A percentile compares a stretch with the other conserved stretches of the same genome.
phyloP scores from a whole-genome alignment of 495 filamentous ascomycete genomes.

The Pseudoneurospora amorphoporcata region DNA sequence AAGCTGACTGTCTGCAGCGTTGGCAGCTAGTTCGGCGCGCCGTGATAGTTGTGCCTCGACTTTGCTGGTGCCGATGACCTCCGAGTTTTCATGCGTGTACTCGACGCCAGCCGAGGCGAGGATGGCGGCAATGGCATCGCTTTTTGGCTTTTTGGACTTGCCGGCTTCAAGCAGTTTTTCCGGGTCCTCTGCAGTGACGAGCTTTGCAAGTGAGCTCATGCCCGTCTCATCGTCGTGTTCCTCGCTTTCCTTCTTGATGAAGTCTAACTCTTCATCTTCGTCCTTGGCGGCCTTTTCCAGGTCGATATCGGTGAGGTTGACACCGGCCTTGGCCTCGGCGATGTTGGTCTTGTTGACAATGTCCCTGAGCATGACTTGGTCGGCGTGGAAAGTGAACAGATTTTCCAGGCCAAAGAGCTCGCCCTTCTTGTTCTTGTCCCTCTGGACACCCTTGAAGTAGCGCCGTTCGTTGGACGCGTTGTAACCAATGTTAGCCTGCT shows the following conservation, averaged over 20 bases:
- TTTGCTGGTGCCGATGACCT: conserved; percentile 83
- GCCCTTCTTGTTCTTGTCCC: conserved; percentile 65
- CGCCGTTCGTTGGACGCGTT: conserved; percentile 83
- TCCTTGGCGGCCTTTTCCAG: conserved; percentile 46
- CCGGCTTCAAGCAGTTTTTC: conserved; percentile 21
- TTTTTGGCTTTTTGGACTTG: conserved; percentile 33
- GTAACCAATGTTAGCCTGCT: conserved; percentile 96
- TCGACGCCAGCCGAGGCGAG: conserved; percentile 80
- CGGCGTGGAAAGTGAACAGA: conserved; percentile 71
- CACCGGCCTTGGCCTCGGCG: conserved; percentile 80
- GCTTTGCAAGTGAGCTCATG: conserved; percentile 65
- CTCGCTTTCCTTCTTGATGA: conserved; percentile 34
- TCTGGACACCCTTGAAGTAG: conserved; percentile 93
- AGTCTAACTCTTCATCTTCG: conserved; percentile 27
- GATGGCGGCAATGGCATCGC: conserved; percentile 81
- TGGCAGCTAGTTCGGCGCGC: conserved; percentile 55
- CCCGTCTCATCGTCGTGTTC: conserved; percentile 49
- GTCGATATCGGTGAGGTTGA: conserved; percentile 66
- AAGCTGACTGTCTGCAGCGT: conserved; percentile 29
- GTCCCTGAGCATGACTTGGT: conserved; percentile 72
- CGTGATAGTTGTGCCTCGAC: conserved; percentile 72
- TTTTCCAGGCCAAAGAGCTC: conserved; percentile 91
- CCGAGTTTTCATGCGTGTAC: conserved; percentile 93
- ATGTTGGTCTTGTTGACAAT: conserved; percentile 98
- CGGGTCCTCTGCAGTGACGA: conserved; percentile 48